A percentile compares a stretch with the other conserved stretches of the same genome.
phyloP scores from a whole-genome alignment of 306 rosid species.

The Macrotyloma uniflorum region DNA sequence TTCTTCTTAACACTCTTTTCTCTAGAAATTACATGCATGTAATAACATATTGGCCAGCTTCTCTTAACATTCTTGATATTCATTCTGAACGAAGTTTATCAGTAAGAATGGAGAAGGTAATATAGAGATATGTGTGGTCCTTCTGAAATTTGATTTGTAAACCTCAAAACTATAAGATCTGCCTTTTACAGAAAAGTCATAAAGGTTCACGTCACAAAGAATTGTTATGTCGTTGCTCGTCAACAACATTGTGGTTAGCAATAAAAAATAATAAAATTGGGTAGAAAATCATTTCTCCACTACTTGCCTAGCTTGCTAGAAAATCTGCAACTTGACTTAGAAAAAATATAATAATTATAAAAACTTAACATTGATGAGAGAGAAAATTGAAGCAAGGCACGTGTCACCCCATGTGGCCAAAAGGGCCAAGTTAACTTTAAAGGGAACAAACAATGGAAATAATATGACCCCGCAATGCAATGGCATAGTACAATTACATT shows the following conservation, averaged over 20 bases:
- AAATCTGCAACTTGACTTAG: constrained; percentile 24
- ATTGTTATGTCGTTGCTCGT: constrained; percentile 22
- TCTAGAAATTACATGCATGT: background rate
- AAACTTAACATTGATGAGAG: constrained; percentile 28
- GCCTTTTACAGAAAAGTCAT: constrained; percentile 37
- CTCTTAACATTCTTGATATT: constrained; percentile 1
- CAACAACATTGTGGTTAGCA: constrained; percentile 7
- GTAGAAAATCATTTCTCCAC: background rate
- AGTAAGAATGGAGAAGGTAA: no score
- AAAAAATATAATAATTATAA: background rate
- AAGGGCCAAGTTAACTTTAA: constrained; percentile 61
- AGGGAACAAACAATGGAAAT: constrained; percentile 57
- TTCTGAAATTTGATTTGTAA: constrained; percentile 35
- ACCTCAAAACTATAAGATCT: constrained; percentile 42
- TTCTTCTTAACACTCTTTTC: background rate
- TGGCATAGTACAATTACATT: constrained; percentile 52
- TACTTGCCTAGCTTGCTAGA: constrained; percentile 2
- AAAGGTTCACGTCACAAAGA: constrained; percentile 31
- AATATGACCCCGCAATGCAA: constrained; percentile 41
- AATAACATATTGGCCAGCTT: background rate
- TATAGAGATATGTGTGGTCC: constrained; percentile 44
- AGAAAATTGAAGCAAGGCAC: constrained; percentile 46
- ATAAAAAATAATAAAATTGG: constrained; percentile 16
- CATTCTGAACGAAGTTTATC: no score
- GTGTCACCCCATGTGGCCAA: constrained; percentile 66